phyloP scores from a whole-genome alignment of 2,329 filamentous ascomycete species.

The Fusarium nygamai region DNA sequence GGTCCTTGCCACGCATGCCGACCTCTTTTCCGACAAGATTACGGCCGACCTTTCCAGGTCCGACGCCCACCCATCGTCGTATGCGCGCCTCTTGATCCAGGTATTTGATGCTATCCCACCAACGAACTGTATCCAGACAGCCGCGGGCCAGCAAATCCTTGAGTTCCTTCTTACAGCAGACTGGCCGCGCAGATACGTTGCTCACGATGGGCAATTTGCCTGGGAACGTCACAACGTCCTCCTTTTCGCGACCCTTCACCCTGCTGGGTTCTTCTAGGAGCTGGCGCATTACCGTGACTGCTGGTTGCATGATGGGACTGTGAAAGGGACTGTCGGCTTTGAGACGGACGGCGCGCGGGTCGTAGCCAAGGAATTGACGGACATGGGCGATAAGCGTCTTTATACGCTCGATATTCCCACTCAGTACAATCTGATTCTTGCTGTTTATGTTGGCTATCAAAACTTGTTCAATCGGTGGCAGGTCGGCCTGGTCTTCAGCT shows the following conservation, averaged over 20 bases:
- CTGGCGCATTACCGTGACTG: constrained; percentile 76
- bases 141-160: constrained; percentile 82
- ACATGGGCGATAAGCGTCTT: constrained; percentile 84
- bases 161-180: constrained; percentile 76
- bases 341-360: constrained; percentile 85
- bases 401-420: constrained; percentile 85
- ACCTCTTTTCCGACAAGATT: constrained; percentile 97
- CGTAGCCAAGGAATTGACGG: constrained; percentile 88
- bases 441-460: constrained; percentile 94
- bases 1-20: constrained; percentile 81
- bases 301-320: constrained; percentile 89
- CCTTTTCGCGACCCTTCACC: constrained; percentile 61
- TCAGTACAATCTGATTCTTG: constrained; percentile 95
- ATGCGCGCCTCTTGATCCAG: constrained; percentile 86
- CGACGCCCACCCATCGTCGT: constrained; percentile 88
- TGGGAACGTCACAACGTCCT: constrained; percentile 79
- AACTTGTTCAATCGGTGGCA: constrained; percentile 85
- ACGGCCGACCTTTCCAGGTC: constrained; percentile 90
- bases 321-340: constrained; percentile 93
- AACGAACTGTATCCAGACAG: constrained; percentile 90
- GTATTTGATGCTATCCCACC: constrained; percentile 94
- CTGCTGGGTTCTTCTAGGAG: constrained; percentile 70
- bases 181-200: constrained; percentile 86
- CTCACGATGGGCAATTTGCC: constrained; percentile 81
- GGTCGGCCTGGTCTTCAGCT: constrained; percentile 72